Conservation (phyloP, 345 rosid genomes). For the Linum tenue region DNA sequence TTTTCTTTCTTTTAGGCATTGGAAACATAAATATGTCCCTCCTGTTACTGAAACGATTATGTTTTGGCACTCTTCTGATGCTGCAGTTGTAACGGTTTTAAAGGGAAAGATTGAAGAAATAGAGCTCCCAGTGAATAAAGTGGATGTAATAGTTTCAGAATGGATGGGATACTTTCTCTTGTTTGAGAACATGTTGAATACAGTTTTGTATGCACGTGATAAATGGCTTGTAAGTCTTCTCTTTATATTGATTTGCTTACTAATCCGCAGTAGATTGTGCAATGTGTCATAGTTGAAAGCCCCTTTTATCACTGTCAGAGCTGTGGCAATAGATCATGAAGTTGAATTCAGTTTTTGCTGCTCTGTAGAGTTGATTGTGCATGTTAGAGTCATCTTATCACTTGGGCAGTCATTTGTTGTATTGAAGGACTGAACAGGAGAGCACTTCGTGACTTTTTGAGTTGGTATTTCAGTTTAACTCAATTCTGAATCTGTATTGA, state of each 20-base stretch:
- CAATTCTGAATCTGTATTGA: no score
- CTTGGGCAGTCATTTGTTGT: background rate
- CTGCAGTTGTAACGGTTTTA: constrained; percentile 79
- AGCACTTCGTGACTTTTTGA: background rate
- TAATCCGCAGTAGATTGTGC: background rate
- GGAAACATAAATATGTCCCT: background rate
- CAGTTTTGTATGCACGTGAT: constrained; percentile 86
- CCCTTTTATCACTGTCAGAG: background rate
- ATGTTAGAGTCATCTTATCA: background rate
- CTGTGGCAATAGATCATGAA: background rate
- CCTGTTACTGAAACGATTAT: background rate
- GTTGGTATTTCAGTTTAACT: background rate
- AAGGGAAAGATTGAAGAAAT: constrained; percentile 97
- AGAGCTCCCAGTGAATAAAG: constrained; percentile 80
- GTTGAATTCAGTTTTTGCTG: background rate
- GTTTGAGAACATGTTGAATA: constrained; percentile 91
- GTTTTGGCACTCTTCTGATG: background rate
- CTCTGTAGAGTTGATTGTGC: background rate
- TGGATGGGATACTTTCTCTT: constrained; percentile 99
- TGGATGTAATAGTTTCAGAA: constrained; percentile 94
- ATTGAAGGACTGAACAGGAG: background rate
- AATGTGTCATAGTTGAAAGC: background rate
- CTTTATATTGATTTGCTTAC: background rate
- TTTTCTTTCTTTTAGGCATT: constrained; percentile 5
- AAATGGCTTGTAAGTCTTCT: constrained; percentile 88